A percentile compares a stretch with the other conserved stretches of the same genome.
Evolutionary conservation across 2,329 filamentous ascomycete genomes (phyloP).

Genomic region (Lachnellula cervina): DNA sequence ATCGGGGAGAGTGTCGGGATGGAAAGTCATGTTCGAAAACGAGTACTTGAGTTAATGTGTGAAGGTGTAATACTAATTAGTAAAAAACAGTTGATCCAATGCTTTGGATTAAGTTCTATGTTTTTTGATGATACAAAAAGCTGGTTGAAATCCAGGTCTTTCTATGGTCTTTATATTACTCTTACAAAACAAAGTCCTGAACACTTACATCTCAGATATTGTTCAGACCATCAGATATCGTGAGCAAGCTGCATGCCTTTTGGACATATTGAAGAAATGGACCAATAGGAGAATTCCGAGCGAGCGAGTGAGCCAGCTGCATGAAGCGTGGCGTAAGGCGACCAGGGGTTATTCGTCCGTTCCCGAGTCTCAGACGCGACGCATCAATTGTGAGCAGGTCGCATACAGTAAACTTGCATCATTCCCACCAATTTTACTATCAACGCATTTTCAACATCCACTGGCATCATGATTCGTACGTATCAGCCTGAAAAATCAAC

Average conservation of each 20-base stretch:
- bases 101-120: slow-evolving; percentile 16
- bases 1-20: slow-evolving; percentile 38
- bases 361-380: slow-evolving; percentile 10
- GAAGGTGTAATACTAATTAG: slow-evolving; percentile 15
- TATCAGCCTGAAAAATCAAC: slow-evolving; percentile 15
- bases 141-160: slow-evolving; percentile 14
- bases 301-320: slow-evolving; percentile 27
- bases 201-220: slow-evolving; percentile 10
- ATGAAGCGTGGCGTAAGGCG: no score
- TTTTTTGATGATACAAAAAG: slow-evolving; percentile 18
- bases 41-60: slow-evolving; percentile 14
- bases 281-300: slow-evolving; percentile 10
- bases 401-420: slow-evolving; percentile 8
- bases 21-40: slow-evolving; percentile 33
- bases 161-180: slow-evolving; percentile 25
- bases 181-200: slow-evolving; percentile 15
- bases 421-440: slow-evolving; percentile 10
- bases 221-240: slow-evolving; percentile 9
- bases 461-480: slow-evolving; percentile 23
- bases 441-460: slow-evolving; percentile 3
- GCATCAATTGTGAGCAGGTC: slow-evolving; percentile 15
- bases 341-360: slow-evolving; percentile 5
- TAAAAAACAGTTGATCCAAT: slow-evolving; percentile 11
- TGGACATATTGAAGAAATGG: slow-evolving; percentile 11
- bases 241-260: slow-evolving; percentile 17